Base-by-base conservation (phyloP, 2,329 filamentous ascomycete species). In the Fusarium denticulatum region DNA sequence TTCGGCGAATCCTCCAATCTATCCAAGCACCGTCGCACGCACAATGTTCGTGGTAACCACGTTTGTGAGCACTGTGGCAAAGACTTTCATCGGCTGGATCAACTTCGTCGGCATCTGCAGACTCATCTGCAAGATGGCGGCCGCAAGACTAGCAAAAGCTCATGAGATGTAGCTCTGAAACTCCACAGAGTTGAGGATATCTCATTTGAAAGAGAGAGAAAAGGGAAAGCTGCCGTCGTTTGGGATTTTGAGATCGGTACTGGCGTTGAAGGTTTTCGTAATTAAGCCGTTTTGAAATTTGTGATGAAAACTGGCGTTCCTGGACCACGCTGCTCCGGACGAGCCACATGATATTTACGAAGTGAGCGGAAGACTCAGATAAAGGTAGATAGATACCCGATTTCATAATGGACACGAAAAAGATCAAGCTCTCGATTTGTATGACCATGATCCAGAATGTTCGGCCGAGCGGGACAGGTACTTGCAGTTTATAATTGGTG, bases 1-100 rank as follows among this genome's bases (percentile, higher is more conserved):
- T 92, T 92, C 77, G 86, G 88, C 67, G 90, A 92, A 78, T 92
- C 90, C 0, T 92, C 90, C 8, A 92, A 92, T 74, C 81, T 92
- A 24, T 89, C 90, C 57, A 92, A 92, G 74, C 90, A 92, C 77
- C 86, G 88, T 56, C 88, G 89, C 71, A 92, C 86, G 13, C 90
- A 92, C 73, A 86, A 87, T 20, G 82, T 85, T 39, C 86, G 85
- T 62, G 87, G 87, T 11, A 83, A 84, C 40, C 86, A 87, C 75
- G 81, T 82, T 30, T 92, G 90, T 49, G 79, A 83, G 6, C 82
- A 86, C 45, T 92, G 90, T 68, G 82, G 83, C 20, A 89, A 88
- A 71, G 84, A 87, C 61, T 92, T 92, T 56, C 85, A 89, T 78
- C 83, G 90, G 15, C 82, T 87, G 22, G 90, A 92, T 78, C 89